Evolutionary conservation across 495 filamentous ascomycete genomes (phyloP).

Genomic region (Mytilinidion resinicola): DNA sequence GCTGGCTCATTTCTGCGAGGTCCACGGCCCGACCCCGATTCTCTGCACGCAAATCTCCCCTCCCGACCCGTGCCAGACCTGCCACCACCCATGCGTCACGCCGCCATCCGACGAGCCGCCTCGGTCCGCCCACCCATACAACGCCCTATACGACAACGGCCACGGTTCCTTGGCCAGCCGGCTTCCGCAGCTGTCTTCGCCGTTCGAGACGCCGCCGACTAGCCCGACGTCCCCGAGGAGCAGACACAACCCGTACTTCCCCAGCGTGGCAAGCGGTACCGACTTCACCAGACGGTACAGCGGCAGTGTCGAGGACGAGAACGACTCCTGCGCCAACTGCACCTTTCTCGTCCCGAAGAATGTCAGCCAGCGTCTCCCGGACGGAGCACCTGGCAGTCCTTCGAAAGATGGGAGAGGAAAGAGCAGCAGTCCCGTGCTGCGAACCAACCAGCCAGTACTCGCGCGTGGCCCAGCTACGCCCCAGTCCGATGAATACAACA

Average conservation of each 20-base stretch:
- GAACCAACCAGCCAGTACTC: constrained; percentile 45
- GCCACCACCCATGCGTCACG: constrained; percentile 48
- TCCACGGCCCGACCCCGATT: constrained; percentile 90
- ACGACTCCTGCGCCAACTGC: constrained; percentile 56
- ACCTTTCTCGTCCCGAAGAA: constrained; percentile 50
- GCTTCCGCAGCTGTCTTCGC: constrained; percentile 31
- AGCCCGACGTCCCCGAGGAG: constrained; percentile 43
- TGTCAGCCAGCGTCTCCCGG: constrained; percentile 49
- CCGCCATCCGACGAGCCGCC: constrained; percentile 26
- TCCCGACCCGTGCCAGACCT: constrained; percentile 70
- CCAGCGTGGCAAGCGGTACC: constrained; percentile 37
- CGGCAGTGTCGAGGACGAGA: constrained; percentile 39
- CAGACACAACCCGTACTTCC: constrained; percentile 32
- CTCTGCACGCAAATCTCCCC: constrained; percentile 81
- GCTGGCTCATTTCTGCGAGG: constrained; percentile 93
- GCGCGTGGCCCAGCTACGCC: constrained; percentile 6
- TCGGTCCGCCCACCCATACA: constrained; percentile 17
- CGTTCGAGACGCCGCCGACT: constrained; percentile 55
- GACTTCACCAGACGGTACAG: constrained; percentile 33
- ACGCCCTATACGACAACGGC: constrained; percentile 19
- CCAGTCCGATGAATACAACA: constrained; percentile 15
- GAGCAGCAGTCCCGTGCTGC: constrained; percentile 53
- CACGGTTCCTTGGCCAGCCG: constrained; percentile 11
- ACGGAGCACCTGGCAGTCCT: constrained; percentile 46
- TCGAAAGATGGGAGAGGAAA: constrained; percentile 46